Conservation (phyloP, 2,329 filamentous ascomycete genomes). For the Verticillium nubilum region DNA sequence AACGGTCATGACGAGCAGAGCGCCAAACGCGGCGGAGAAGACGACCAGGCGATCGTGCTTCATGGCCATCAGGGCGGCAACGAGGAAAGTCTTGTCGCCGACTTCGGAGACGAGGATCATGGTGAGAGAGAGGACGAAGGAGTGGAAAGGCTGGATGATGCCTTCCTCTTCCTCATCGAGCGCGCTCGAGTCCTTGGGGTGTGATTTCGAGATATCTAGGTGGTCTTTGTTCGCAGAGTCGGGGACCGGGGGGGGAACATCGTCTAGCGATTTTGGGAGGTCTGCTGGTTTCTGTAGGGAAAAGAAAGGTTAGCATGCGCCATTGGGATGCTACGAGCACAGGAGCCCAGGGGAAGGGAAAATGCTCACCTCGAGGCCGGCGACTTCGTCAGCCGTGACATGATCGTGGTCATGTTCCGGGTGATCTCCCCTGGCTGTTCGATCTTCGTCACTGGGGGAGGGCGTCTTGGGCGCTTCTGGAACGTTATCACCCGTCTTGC, state of each 20-base stretch:
- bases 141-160: conserved; percentile 77
- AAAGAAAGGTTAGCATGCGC: conserved; percentile 14
- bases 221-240: conserved; percentile 61
- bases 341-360: not conserved
- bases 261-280: conserved; percentile 72
- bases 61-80: conserved; percentile 98
- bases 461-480: conserved; percentile 76
- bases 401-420: conserved; percentile 36
- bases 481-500: conserved; percentile 59
- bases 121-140: conserved; percentile 83
- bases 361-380: conserved; percentile 52
- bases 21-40: conserved; percentile 90
- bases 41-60: conserved; percentile 90
- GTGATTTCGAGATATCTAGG: conserved; percentile 36
- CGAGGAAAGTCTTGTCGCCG: conserved; percentile 97
- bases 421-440: conserved; percentile 37
- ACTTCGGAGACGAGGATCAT: conserved; percentile 98
- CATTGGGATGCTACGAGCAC: not conserved
- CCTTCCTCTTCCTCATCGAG: conserved; percentile 44
- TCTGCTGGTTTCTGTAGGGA: conserved; percentile 66
- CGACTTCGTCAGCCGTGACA: conserved; percentile 30
- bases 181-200: conserved; percentile 20
- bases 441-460: conserved; percentile 73
- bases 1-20: conserved; percentile 89
- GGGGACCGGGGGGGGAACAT: conserved; percentile 66